Evolutionary conservation across 2,329 filamentous ascomycete species (phyloP).

Genomic region (Colletotrichum phormii): DNA sequence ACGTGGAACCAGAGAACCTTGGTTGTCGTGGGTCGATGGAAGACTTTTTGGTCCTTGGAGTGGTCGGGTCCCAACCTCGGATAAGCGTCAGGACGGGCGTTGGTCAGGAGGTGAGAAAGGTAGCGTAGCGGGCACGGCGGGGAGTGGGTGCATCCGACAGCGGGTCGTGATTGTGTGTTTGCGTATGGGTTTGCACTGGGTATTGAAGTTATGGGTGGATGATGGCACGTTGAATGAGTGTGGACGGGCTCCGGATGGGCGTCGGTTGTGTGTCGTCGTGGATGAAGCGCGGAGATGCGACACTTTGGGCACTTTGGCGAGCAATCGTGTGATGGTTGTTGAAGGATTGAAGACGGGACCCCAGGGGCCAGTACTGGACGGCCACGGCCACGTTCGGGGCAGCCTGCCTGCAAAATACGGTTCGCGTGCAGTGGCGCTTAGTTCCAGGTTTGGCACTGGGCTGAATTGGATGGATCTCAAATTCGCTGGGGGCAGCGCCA

Average conservation of each 20-base stretch:
- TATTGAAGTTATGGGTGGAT: neutral
- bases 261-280: conserved; percentile 1
- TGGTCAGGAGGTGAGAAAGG: conserved; percentile 29
- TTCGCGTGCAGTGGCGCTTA: conserved; percentile 37
- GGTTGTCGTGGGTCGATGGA: conserved; percentile 34
- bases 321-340: conserved; percentile 38
- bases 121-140: conserved; percentile 35
- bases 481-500: conserved; percentile 20
- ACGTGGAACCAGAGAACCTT: conserved; percentile 36
- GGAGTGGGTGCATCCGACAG: conserved; percentile 36
- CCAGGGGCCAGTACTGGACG: neutral
- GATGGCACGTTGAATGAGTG: neutral
- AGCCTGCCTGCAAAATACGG: conserved; percentile 35
- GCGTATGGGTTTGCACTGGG: neutral
- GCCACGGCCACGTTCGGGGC: conserved; percentile 18
- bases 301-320: conserved; percentile 13
- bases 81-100: conserved; percentile 27
- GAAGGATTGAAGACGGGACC: conserved; percentile 39
- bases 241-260: neutral
- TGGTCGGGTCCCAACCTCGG: conserved; percentile 35
- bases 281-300: conserved; percentile 31
- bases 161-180: conserved; percentile 23
- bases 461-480: conserved; percentile 32
- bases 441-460: conserved; percentile 7
- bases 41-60: conserved; percentile 32